Conservation (phyloP, 2,329 filamentous ascomycete genomes). For the Grosmannia serpens region DNA sequence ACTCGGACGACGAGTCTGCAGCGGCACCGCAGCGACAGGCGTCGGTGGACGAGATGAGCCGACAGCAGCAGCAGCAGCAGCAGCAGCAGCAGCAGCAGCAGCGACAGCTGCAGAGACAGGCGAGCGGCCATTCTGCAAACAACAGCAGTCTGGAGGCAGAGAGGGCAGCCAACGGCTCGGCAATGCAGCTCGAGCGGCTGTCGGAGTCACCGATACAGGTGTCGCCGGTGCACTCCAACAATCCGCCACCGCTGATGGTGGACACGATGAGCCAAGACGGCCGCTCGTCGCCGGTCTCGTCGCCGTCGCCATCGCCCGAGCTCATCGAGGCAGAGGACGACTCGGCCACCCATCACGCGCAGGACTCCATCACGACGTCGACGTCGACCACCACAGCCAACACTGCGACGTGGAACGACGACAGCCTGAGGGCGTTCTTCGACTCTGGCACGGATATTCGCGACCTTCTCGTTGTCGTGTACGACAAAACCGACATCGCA, state of each 20-base stretch:
- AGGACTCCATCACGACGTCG: constrained; percentile 40
- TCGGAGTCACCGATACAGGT: constrained; percentile 53
- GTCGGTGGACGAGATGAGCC: constrained; percentile 6
- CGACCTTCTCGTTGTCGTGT: constrained; percentile 82
- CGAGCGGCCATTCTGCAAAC: not conserved
- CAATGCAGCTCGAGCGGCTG: constrained; percentile 29
- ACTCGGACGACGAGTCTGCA: constrained; percentile 26
- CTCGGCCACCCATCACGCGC: constrained; percentile 25
- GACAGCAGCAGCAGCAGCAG: not conserved
- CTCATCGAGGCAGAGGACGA: constrained; percentile 37
- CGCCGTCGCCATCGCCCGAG: constrained; percentile 55
- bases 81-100: constrained; percentile 5
- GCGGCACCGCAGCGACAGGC: not conserved
- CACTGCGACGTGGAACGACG: constrained; percentile 69
- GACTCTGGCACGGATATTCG: constrained; percentile 82
- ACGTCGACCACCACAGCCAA: constrained; percentile 33
- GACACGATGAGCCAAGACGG: constrained; percentile 60
- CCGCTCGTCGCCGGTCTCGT: constrained; percentile 48
- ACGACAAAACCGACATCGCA: constrained; percentile 76
- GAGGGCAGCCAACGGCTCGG: not conserved
- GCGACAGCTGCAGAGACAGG: constrained; percentile 17
- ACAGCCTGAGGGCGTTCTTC: constrained; percentile 75
- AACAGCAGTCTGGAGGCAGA: constrained; percentile 5
- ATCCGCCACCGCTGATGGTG: constrained; percentile 55
- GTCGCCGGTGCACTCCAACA: constrained; percentile 27